Conservation (phyloP, 2,329 filamentous ascomycete genomes). For the Samsoniella hepiali region DNA sequence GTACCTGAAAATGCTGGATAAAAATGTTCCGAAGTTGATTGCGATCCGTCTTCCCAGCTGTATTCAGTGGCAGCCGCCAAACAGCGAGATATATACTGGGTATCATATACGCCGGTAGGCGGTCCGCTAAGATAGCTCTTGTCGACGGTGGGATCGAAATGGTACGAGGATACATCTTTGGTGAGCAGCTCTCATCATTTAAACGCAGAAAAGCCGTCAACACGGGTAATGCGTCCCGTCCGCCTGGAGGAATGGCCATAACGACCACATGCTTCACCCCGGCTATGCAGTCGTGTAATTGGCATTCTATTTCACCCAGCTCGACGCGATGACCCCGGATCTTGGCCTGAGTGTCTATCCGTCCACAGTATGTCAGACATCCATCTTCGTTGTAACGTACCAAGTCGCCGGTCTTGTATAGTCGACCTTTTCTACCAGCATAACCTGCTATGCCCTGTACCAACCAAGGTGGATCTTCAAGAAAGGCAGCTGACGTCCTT, state of each 20-base stretch:
- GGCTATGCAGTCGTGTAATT: conserved; percentile 1
- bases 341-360: conserved; percentile 54
- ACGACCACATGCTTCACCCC: not conserved
- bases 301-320: conserved; percentile 26
- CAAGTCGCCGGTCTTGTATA: conserved; percentile 49
- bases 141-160: not conserved
- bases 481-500: conserved; percentile 25
- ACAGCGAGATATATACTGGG: conserved; percentile 41
- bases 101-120: conserved; percentile 38
- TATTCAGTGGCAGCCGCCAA: conserved; percentile 37
- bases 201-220: not conserved
- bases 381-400: conserved; percentile 35
- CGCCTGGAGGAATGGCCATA: not conserved
- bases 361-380: conserved; percentile 42
- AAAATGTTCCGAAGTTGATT: conserved; percentile 26
- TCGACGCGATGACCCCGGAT: conserved; percentile 51
- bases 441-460: not conserved
- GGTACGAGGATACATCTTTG: not conserved
- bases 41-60: conserved; percentile 44
- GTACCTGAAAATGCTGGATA: not conserved
- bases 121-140: not conserved
- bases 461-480: conserved; percentile 8
- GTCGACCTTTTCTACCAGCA: conserved; percentile 19
- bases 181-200: not conserved
- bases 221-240: not conserved